A percentile compares a stretch with the other conserved stretches of the same genome.
phyloP scores from a whole-genome alignment of 345 rosid genomes.

The Hibiscus mutabilis region DNA sequence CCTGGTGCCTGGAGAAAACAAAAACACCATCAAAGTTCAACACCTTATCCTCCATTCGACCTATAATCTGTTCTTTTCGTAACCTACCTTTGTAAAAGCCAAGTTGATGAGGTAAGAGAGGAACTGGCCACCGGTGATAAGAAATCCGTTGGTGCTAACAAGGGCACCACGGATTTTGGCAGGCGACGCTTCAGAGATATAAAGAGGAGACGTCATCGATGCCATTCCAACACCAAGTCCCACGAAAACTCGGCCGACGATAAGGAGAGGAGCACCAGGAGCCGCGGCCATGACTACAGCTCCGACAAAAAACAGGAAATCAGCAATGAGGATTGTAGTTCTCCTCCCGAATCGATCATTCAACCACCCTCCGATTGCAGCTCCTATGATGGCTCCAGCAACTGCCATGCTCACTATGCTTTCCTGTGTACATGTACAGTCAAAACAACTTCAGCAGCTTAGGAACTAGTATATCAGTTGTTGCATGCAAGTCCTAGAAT shows the following conservation, averaged over 20 bases:
- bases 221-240: conserved; percentile 95
- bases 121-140: conserved; percentile 88
- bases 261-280: conserved; percentile 48
- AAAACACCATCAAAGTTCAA: not conserved
- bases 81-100: conserved; percentile 56
- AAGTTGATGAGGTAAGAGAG: conserved; percentile 81
- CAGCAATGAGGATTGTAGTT: conserved; percentile 50
- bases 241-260: conserved; percentile 67
- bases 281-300: conserved; percentile 79
- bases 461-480: not conserved
- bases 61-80: not conserved
- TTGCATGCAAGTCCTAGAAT: not conserved
- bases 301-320: conserved; percentile 65
- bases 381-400: conserved; percentile 81
- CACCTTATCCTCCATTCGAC: not conserved
- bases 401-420: conserved; percentile 91
- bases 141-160: conserved; percentile 75
- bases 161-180: conserved; percentile 85
- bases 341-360: conserved; percentile 67
- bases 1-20: conserved; percentile 41
- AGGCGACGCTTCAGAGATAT: conserved; percentile 89
- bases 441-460: not conserved
- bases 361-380: conserved; percentile 79
- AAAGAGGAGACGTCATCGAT: conserved; percentile 84
- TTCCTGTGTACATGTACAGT: conserved; percentile 42